A percentile compares a stretch with the other conserved stretches of the same genome.
Evolutionary conservation across 2,329 filamentous ascomycete species (phyloP).

Genomic region (Fusarium sp.): DNA sequence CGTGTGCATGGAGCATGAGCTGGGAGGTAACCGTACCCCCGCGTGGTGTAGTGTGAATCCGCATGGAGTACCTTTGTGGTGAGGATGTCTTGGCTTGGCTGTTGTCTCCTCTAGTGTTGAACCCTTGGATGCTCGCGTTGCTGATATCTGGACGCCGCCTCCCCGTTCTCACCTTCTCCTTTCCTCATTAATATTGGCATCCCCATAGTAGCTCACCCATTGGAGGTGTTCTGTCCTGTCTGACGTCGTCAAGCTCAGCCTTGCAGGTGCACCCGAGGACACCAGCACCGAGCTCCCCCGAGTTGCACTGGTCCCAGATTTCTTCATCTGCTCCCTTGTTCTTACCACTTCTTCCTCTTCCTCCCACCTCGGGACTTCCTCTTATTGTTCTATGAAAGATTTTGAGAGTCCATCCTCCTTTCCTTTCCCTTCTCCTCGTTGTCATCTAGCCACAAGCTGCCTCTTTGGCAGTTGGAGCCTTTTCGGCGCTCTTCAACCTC

Average conservation of each 20-base stretch:
- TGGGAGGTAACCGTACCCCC: constrained; percentile 11
- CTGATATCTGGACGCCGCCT: not conserved
- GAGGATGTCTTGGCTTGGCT: constrained; percentile 5
- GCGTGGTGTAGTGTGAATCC: not conserved
- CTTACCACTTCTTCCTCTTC: not conserved
- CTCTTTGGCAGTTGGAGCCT: constrained; percentile 5
- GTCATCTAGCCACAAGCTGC: not conserved
- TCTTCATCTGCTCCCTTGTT: constrained; percentile 9
- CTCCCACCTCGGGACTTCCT: not conserved
- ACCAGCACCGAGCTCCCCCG: not conserved
- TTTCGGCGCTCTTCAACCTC: constrained; percentile 11
- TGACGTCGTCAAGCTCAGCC: constrained; percentile 1
- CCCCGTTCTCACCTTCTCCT: not conserved
- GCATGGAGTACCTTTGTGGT: not conserved
- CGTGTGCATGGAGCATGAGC: constrained; percentile 12
- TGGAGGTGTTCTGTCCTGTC: not conserved
- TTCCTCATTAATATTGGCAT: not conserved
- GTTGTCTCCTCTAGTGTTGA: not conserved
- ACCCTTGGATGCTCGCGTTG: not conserved
- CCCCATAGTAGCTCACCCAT: not conserved
- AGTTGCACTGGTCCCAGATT: not conserved
- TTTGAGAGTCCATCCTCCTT: not conserved
- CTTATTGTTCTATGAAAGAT: not conserved
- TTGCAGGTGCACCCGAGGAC: constrained; percentile 9
- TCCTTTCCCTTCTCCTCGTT: not conserved